Base-by-base conservation (phyloP, 2,329 filamentous ascomycete genomes). In the Ophiognomonia clavigignenti-juglandacearum region DNA sequence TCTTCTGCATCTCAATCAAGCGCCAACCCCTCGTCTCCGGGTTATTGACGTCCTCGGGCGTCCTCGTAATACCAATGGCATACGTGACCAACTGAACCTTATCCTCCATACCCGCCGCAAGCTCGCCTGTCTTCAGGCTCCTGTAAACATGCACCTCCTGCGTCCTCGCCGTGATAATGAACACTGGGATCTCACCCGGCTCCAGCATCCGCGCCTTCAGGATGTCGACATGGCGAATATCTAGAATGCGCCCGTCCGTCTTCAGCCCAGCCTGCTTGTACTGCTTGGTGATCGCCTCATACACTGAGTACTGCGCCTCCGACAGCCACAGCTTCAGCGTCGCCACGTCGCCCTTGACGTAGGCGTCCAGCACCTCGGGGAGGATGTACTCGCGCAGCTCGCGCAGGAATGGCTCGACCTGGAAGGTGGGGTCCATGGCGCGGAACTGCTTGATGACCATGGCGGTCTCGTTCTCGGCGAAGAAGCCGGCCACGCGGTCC, bases 71-170 rank as follows among this genome's bases (percentile, higher is more conserved):
- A 59, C 93, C 93, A 57, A 98, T 97, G 54, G 92, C 93, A 62
- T 98, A 98, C 2, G 93, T 97, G 56, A 98, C 93, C 57, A 96
- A 83, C 70, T 98, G 93, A 20, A 98, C 93, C 71, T 91, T 95
- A 70, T 98, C 93, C 68, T 98, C 93, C 90, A 96, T 97, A 36
- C 93, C 93, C 11, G 92, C 92, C 3, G 92, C 91, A 39, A 98
- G 80, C 66, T 96, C 77, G 54, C 85, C 85, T 1, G 85, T 85
- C 77, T 98, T 97, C 49, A 85, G 83, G 56, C 97, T 95, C 53
- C 87, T 82, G 73, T 96, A 98, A 14, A 97, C 91, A 63, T 98
- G 93, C 10, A 98, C 91, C 69, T 98, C 93, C 65, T 98, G 93
- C 10, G 93, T 96, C 55, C 93, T 80, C 72, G 90, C 96, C 52